Evolutionary conservation across 352 stramenopile genomes (phyloP).

Genomic region (Globisporangium cylindrosporum): DNA sequence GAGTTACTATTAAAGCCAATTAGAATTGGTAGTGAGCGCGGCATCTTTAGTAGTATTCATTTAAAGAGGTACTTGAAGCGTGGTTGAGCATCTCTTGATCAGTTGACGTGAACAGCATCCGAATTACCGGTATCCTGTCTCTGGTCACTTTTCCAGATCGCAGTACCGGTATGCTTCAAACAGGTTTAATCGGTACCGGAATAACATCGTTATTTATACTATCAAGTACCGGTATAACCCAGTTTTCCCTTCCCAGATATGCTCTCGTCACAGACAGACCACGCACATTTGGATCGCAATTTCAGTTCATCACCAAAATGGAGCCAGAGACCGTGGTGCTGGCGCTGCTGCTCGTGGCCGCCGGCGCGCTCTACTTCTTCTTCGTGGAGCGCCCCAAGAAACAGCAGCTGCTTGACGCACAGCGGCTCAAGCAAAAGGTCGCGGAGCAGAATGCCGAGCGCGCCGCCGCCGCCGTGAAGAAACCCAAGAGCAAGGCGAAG

Average conservation of each 20-base stretch:
- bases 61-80: slow-evolving; percentile 13
- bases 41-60: neutral
- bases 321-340: slow-evolving; percentile 40
- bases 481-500: slow-evolving; percentile 56
- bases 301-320: slow-evolving; percentile 13
- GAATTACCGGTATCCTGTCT: no score
- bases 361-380: slow-evolving; percentile 62
- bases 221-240: neutral
- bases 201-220: neutral
- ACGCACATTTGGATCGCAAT: slow-evolving; percentile 1
- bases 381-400: slow-evolving; percentile 50
- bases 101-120: slow-evolving; percentile 14
- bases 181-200: neutral
- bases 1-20: neutral
- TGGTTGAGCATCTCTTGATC: neutral
- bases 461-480: slow-evolving; percentile 43
- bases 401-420: slow-evolving; percentile 25
- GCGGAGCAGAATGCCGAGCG: slow-evolving; percentile 48
- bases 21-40: neutral
- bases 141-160: neutral
- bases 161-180: neutral
- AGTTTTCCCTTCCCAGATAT: neutral
- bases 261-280: neutral
- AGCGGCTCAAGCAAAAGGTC: slow-evolving; percentile 49
- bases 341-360: slow-evolving; percentile 52